Evolutionary conservation across 495 filamentous ascomycete genomes (phyloP).

Genomic region (Podospora sp.): DNA sequence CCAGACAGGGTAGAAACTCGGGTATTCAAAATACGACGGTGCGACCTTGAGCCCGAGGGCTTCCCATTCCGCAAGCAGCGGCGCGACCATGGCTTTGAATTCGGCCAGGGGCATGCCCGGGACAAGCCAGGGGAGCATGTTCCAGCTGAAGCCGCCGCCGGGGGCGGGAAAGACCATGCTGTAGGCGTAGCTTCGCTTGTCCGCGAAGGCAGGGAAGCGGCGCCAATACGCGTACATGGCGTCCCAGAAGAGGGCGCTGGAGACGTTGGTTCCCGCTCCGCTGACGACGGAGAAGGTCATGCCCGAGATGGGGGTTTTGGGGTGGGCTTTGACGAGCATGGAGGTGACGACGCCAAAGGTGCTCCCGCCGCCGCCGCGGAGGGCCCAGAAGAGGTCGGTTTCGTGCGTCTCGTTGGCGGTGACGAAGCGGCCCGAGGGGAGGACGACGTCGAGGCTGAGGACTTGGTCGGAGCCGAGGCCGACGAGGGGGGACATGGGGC

Average conservation of each 20-base stretch:
- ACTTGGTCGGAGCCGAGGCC: slow-evolving; percentile 55
- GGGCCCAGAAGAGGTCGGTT: slow-evolving; percentile 54
- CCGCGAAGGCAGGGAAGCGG: slow-evolving; percentile 44
- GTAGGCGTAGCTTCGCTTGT: slow-evolving; percentile 55
- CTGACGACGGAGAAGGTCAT: slow-evolving; percentile 39
- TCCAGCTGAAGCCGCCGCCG: slow-evolving; percentile 20
- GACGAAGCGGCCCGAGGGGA: slow-evolving; percentile 46
- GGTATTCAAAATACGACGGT: slow-evolving; percentile 27
- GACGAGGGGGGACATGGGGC: slow-evolving; percentile 41
- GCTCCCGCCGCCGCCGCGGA: slow-evolving; percentile 32
- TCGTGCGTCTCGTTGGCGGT: slow-evolving; percentile 47
- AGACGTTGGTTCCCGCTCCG: slow-evolving; percentile 39
- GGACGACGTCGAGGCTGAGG: slow-evolving; percentile 48
- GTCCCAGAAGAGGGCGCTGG: slow-evolving; percentile 51
- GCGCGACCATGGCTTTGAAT: slow-evolving; percentile 37
- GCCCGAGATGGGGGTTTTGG: slow-evolving; percentile 42
- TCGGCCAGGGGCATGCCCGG: slow-evolving; percentile 25
- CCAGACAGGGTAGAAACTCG: slow-evolving; percentile 29
- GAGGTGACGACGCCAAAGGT: slow-evolving; percentile 59
- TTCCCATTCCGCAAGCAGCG: slow-evolving; percentile 44
- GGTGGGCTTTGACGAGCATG: slow-evolving; percentile 50
- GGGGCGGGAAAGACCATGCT: slow-evolving; percentile 42
- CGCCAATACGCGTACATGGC: slow-evolving; percentile 53
- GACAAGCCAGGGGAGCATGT: slow-evolving; percentile 29
- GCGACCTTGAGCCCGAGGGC: slow-evolving; percentile 38